Evolutionary conservation across 1,284 basidiomycete genomes (phyloP).

Genomic region (Pseudozyma tsukubaensis): DNA sequence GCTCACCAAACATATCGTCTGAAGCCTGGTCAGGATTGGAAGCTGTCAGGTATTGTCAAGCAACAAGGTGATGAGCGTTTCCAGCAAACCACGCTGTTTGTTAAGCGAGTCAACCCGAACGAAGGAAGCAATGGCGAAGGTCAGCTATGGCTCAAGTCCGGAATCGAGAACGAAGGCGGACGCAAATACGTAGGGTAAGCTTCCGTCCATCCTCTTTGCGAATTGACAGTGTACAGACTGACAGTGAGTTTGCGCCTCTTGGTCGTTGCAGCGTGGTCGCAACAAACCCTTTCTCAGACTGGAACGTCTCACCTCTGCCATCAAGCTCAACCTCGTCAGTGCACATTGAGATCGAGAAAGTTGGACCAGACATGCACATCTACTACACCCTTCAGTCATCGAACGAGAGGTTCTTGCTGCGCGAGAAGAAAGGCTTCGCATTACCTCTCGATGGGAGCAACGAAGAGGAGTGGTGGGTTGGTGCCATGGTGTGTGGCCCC

Average conservation of each 20-base stretch:
- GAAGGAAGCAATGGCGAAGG: conserved; percentile 2
- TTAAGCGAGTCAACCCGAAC: neutral
- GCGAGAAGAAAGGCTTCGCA: conserved; percentile 38
- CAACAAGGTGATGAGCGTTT: conserved; percentile 32
- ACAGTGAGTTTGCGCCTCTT: neutral
- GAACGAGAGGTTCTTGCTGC: conserved; percentile 17
- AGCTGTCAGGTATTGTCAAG: conserved; percentile 10
- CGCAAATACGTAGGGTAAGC: conserved; percentile 33
- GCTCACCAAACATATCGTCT: conserved; percentile 10
- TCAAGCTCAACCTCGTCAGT: conserved; percentile 1
- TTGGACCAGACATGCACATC: conserved; percentile 28
- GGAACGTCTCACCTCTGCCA: conserved; percentile 32
- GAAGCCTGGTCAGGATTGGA: conserved; percentile 1
- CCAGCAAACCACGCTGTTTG: conserved; percentile 42
- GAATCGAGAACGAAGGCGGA: conserved; percentile 36
- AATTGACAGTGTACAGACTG: neutral
- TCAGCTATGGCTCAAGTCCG: conserved; percentile 34
- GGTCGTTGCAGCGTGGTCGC: conserved; percentile 18
- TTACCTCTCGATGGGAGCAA: neutral
- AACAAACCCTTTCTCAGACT: conserved; percentile 37
- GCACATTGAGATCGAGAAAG: conserved; percentile 34
- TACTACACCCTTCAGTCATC: conserved; percentile 24
- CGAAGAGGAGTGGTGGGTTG: conserved; percentile 41
- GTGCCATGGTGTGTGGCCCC: conserved; percentile 43
- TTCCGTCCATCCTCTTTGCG: neutral